Conservation (phyloP, 208 protist species). For the Acanthamoeba culbertsoni region DNA sequence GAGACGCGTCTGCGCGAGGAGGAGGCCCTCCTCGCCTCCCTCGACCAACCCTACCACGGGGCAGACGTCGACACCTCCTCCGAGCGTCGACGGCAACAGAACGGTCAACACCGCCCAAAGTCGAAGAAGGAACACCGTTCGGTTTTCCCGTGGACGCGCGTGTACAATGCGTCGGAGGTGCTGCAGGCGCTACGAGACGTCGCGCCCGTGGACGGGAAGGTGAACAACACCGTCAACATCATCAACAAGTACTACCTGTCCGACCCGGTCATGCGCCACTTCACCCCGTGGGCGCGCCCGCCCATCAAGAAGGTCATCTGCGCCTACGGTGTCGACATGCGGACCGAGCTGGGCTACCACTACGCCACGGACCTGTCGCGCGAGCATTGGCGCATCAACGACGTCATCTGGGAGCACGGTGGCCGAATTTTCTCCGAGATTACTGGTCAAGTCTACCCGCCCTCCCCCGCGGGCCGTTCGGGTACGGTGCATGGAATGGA, state of each 20-base stretch:
- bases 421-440: not conserved
- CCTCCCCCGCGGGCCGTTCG: too few relatives aligned
- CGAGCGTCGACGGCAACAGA: not conserved
- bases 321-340: not conserved
- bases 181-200: not conserved
- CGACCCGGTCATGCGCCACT: not conserved
- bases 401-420: not conserved
- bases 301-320: not conserved
- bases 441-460: not conserved
- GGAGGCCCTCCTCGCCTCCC: not conserved
- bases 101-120: not conserved
- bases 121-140: not conserved
- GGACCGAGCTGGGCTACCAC: not conserved
- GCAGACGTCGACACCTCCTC: too few relatives aligned
- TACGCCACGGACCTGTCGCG: not conserved
- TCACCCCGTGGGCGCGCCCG: not conserved
- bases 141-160: not conserved
- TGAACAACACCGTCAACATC: constrained; percentile 4
- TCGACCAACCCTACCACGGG: not conserved
- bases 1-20: not conserved
- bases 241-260: constrained; percentile 22
- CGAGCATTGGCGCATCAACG: not conserved
- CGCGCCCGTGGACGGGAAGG: not conserved
- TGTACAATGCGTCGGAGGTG: not conserved
- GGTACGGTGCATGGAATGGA: too few relatives aligned